phyloP scores from a whole-genome alignment of 2,329 filamentous ascomycete species.

The Pseudogymnoascus sp. region DNA sequence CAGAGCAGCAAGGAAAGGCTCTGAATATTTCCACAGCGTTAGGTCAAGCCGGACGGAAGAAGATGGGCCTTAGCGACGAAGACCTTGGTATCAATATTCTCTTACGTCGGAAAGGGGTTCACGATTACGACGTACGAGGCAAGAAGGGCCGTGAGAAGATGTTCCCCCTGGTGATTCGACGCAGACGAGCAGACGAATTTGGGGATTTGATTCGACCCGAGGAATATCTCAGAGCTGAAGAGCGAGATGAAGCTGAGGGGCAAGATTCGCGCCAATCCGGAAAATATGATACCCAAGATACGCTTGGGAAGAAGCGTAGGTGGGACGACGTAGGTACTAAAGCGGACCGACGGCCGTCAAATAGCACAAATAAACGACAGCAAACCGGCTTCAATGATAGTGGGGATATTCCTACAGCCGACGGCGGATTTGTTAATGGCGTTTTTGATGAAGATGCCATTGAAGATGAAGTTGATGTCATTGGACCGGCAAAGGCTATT shows the following conservation, averaged over 20 bases:
- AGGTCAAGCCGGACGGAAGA: slow-evolving; percentile 75
- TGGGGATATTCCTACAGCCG: slow-evolving; percentile 28
- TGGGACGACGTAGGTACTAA: slow-evolving; percentile 65
- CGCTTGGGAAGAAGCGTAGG: slow-evolving; percentile 83
- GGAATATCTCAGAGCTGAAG: slow-evolving; percentile 87
- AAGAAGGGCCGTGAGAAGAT: slow-evolving; percentile 89
- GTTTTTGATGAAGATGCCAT: slow-evolving; percentile 47
- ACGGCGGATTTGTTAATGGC: slow-evolving; percentile 40
- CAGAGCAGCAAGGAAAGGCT: slow-evolving; percentile 83
- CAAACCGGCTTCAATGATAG: slow-evolving; percentile 34
- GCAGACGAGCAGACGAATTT: slow-evolving; percentile 79
- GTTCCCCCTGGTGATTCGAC: slow-evolving; percentile 77
- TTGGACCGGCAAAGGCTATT: slow-evolving; percentile 68
- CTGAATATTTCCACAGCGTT: slow-evolving; percentile 81
- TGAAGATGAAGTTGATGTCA: slow-evolving; percentile 46
- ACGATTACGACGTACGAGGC: slow-evolving; percentile 84
- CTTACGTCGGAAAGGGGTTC: slow-evolving; percentile 78
- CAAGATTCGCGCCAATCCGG: slow-evolving; percentile 48
- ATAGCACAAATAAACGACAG: slow-evolving; percentile 51
- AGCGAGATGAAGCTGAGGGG: slow-evolving; percentile 68
- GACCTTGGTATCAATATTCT: slow-evolving; percentile 89
- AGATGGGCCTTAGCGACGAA: slow-evolving; percentile 77
- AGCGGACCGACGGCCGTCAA: slow-evolving; percentile 32
- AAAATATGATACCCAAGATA: slow-evolving; percentile 45
- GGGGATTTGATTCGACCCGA: slow-evolving; percentile 90